Evolutionary conservation across 176 grass and related monocot species (phyloP), one percentile per base, ranked within the genome.

Genomic region (Hyparrhenia diplandra): DNA sequence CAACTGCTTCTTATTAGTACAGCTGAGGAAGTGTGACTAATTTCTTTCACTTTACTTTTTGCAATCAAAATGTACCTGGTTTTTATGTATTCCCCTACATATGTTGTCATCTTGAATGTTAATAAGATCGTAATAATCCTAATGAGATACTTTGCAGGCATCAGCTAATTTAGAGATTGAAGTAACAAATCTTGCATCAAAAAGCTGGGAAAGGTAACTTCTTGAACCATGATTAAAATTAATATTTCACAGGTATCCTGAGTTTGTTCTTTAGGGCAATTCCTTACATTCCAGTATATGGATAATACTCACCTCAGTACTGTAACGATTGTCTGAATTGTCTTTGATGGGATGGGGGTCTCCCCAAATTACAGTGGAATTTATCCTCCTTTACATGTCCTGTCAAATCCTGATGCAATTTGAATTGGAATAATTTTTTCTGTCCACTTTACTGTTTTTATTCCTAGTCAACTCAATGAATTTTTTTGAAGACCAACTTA

Each of bases 161-260:
- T 87, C 82, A 39, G 88, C 95, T 82, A 88, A 88, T 91, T 89
- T 98, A 71, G 92, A 98, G 85, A 90, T 98, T 89, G 95, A 98
- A 88, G 88, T 98, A 76, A 98, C 95, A 78, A 98, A 98, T 91
- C 90, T 98, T 87, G 81, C 89, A 79, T 92, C 92, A 64, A 92
- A 92, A 80, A n/a, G 84, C 90, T 79, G 95, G 95, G 37, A 98
- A 98, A 94, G 95, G 95, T 98, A 85, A 87, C 51, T 64, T 81
- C 32, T 6, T 6, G 34, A 67, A 6, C 58, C 82, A 43, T 55
- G 67, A 23, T 45, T 49, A 58, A 39, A 76, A 11, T 66, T 55
- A 5, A 45, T 87, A 62, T 82, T 72, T 78, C 58, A 61, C 18
- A 69, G 18, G 75, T 68, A 42, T 75, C 7, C 36, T 77, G 27